Evolutionary conservation across 2,329 filamentous ascomycete genomes (phyloP).

Genomic region (Pestalotiopsis sp.): DNA sequence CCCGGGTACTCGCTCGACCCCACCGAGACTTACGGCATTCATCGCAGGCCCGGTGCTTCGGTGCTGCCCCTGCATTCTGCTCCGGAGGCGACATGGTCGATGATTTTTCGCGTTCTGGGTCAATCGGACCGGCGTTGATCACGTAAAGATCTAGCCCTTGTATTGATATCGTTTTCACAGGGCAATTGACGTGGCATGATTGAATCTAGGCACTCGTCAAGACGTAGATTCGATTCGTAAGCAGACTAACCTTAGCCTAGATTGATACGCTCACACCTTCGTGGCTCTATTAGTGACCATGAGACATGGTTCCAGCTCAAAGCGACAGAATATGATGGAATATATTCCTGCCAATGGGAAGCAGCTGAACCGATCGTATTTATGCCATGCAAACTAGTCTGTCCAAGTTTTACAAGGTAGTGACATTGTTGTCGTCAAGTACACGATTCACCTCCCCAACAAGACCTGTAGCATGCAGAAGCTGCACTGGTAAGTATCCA

Average conservation of each 20-base stretch:
- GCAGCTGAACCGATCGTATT: too few species aligned
- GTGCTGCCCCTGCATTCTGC: constrained; percentile 17
- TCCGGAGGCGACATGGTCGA: constrained; percentile 10
- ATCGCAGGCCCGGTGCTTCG: constrained; percentile 66
- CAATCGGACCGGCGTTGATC: neutral
- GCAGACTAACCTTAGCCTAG: constrained; percentile 1
- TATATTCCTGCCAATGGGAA: too few species aligned
- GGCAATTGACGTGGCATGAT: neutral
- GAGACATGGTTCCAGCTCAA: neutral
- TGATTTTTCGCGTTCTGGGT: neutral
- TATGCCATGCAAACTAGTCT: too few species aligned
- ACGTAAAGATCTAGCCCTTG: neutral
- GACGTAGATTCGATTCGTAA: constrained; percentile 8
- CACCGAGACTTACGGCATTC: constrained; percentile 58
- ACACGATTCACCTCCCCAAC: too few species aligned
- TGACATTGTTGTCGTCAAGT: too few species aligned
- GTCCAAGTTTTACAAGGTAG: too few species aligned
- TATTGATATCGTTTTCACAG: neutral
- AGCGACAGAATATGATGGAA: neutral
- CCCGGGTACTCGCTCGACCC: neutral
- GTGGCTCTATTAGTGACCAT: neutral
- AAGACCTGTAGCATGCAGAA: neutral
- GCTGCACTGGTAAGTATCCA: neutral
- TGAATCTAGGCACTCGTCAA: constrained; percentile 2
- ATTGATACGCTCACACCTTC: neutral